Percentiles rank a stretch among this genome's conserved stretches.
phyloP scores from a whole-genome alignment of 2,329 filamentous ascomycete genomes.

The Fusarium subglutinans region DNA sequence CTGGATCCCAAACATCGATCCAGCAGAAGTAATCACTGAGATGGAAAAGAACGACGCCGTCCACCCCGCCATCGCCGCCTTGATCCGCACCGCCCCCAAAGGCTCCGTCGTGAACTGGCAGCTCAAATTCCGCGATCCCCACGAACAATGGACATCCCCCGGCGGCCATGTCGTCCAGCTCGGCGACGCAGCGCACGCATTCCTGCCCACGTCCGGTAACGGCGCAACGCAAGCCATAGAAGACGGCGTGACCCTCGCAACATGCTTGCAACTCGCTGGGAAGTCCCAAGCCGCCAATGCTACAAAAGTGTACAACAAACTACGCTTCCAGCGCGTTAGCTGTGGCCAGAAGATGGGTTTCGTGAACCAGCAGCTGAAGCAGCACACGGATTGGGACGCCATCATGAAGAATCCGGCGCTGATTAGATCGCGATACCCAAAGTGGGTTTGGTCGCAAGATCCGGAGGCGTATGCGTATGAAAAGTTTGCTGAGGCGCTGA shows the following conservation, averaged over 20 bases:
- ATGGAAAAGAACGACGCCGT: slow-evolving; percentile 32
- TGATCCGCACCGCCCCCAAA: slow-evolving; percentile 25
- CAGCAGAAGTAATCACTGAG: slow-evolving; percentile 13
- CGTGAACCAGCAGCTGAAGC: slow-evolving; percentile 30
- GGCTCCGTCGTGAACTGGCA: slow-evolving; percentile 31
- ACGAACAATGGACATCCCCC: slow-evolving; percentile 29
- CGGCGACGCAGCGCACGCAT: slow-evolving; percentile 25
- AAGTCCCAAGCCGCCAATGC: slow-evolving; percentile 21
- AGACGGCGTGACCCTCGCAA: slow-evolving; percentile 26
- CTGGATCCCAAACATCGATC: slow-evolving; percentile 23
- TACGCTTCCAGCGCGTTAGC: slow-evolving; percentile 10
- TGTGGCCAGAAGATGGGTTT: slow-evolving; percentile 27
- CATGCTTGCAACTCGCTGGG: slow-evolving; percentile 6
- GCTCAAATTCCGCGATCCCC: slow-evolving; percentile 28
- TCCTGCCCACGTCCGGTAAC: slow-evolving; percentile 23
- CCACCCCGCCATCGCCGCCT: slow-evolving; percentile 17
- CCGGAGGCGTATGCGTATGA: slow-evolving; percentile 28
- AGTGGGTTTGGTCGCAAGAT: slow-evolving; percentile 30
- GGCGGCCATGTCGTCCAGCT: slow-evolving; percentile 25
- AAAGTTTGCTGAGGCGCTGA: slow-evolving; percentile 26
- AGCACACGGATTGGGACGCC: slow-evolving; percentile 26
- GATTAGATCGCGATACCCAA: slow-evolving; percentile 19
- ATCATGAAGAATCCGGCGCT: slow-evolving; percentile 25
- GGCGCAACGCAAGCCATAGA: slow-evolving; percentile 26
- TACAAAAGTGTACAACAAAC: slow-evolving; percentile 13